phyloP scores from a whole-genome alignment of 2,329 filamentous ascomycete species.

The Tolypocladium ovalisporum region DNA sequence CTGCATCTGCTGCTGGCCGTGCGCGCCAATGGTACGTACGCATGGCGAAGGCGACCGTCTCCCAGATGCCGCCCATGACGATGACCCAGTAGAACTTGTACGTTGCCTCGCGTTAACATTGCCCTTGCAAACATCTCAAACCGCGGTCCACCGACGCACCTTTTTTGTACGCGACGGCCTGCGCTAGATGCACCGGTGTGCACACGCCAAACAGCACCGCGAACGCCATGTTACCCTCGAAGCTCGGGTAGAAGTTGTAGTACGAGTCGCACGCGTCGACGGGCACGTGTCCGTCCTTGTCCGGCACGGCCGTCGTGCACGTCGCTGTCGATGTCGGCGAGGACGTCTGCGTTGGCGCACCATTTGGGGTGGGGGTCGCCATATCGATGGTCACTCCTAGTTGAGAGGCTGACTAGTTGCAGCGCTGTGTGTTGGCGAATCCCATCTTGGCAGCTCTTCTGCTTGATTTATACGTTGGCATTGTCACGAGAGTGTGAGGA shows the following conservation, averaged over 20 bases:
- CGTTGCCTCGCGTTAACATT: neutral
- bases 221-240: conserved; percentile 20
- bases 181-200: conserved; percentile 14
- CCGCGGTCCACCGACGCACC: conserved; percentile 4
- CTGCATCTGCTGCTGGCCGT: conserved; percentile 23
- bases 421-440: too few species aligned
- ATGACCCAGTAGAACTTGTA: conserved; percentile 24
- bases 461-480: neutral
- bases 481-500: neutral
- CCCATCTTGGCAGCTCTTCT: neutral
- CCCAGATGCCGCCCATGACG: conserved; percentile 27
- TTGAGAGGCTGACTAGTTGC: neutral
- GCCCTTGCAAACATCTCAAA: neutral
- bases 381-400: neutral
- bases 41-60: conserved; percentile 25
- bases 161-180: conserved; percentile 20
- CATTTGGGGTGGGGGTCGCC: neutral
- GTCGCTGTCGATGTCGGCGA: neutral
- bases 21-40: conserved; percentile 23
- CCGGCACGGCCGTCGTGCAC: conserved; percentile 21
- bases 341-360: neutral
- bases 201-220: conserved; percentile 18
- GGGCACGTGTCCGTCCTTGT: conserved; percentile 19
- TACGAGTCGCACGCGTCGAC: conserved; percentile 19
- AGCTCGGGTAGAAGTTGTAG: conserved; percentile 21